A percentile compares a stretch with the other conserved stretches of the same genome.
phyloP scores from a whole-genome alignment of 306 rosid genomes.

The Ceratonia siliqua region DNA sequence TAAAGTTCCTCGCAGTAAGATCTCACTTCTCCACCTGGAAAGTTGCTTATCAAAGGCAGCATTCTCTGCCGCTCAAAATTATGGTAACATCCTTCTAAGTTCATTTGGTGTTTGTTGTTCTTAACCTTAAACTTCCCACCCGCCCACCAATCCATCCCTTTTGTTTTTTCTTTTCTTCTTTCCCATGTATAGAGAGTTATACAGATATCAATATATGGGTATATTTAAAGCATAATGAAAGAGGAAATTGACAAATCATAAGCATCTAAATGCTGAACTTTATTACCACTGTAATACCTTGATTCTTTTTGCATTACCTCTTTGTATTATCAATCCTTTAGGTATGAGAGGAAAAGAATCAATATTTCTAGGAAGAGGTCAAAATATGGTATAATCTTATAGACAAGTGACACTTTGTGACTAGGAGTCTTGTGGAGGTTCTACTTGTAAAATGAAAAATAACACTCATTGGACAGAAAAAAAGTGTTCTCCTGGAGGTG shows the following conservation, averaged over 20 bases:
- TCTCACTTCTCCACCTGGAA: constrained; percentile 75
- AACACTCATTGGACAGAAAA: neutral
- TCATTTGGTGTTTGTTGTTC: neutral
- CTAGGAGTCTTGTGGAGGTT: neutral
- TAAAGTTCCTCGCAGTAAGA: constrained; percentile 71
- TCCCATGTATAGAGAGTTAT: neutral
- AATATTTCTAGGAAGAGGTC: neutral
- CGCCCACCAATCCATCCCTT: constrained; percentile 4
- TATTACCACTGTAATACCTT: neutral
- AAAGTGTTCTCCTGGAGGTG: neutral
- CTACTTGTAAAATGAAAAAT: neutral
- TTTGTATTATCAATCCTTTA: constrained; percentile 5
- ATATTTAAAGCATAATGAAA: neutral
- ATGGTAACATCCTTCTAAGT: constrained; percentile 49
- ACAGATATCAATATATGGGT: neutral
- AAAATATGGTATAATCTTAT: neutral
- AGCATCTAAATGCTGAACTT: neutral
- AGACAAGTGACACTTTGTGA: neutral
- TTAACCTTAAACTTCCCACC: constrained; percentile 5
- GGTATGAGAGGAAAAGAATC: neutral
- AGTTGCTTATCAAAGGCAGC: constrained; percentile 73
- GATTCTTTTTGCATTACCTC: neutral
- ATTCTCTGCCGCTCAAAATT: constrained; percentile 64
- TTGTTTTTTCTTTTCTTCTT: constrained; percentile 9
- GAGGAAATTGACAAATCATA: constrained; percentile 5